Percentiles rank a stretch among this genome's conserved stretches.
Evolutionary conservation across 148 eudicot species (phyloP).

Genomic region (Vaccinium vitisidaea): DNA sequence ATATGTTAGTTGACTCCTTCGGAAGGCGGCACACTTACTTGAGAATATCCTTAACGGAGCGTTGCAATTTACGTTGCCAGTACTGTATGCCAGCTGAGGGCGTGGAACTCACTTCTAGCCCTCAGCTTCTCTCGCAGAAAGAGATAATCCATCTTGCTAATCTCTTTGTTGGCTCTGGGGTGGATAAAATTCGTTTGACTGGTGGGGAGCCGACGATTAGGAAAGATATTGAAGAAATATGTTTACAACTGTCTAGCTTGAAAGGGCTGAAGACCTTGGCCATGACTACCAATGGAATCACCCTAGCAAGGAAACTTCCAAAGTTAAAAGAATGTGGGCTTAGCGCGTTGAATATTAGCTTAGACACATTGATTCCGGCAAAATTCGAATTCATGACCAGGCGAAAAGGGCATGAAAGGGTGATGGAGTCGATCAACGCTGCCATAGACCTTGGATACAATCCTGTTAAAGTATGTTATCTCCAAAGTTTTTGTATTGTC

Average conservation of each 20-base stretch:
- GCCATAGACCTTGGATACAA: constrained; percentile 77
- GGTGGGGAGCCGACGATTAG: constrained; percentile 95
- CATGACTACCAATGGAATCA: constrained; percentile 88
- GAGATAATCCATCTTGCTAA: constrained; percentile 75
- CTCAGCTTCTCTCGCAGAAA: constrained; percentile 59
- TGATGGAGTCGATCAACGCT: constrained; percentile 70
- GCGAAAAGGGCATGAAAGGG: constrained; percentile 87
- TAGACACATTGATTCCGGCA: constrained; percentile 81
- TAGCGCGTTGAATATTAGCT: constrained; percentile 72
- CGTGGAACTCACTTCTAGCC: constrained; percentile 72
- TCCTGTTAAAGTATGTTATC: constrained; percentile 75
- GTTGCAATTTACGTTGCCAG: constrained; percentile 95
- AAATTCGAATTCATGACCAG: constrained; percentile 89
- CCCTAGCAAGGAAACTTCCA: constrained; percentile 78
- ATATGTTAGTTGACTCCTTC: constrained; percentile 84
- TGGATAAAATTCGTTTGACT: constrained; percentile 86
- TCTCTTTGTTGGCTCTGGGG: constrained; percentile 82
- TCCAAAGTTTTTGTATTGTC: not conserved
- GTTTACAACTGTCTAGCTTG: constrained; percentile 65
- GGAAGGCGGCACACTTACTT: constrained; percentile 90
- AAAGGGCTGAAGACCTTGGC: constrained; percentile 77
- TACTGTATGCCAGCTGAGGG: constrained; percentile 99
- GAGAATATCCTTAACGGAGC: constrained; percentile 88
- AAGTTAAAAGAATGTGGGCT: constrained; percentile 81
- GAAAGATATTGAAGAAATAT: constrained; percentile 86